Evolutionary conservation across 225 moss, liverwort and hornwort genomes (phyloP), one percentile per base, ranked within the genome.

Genomic region (Pleurozium schreberi): DNA sequence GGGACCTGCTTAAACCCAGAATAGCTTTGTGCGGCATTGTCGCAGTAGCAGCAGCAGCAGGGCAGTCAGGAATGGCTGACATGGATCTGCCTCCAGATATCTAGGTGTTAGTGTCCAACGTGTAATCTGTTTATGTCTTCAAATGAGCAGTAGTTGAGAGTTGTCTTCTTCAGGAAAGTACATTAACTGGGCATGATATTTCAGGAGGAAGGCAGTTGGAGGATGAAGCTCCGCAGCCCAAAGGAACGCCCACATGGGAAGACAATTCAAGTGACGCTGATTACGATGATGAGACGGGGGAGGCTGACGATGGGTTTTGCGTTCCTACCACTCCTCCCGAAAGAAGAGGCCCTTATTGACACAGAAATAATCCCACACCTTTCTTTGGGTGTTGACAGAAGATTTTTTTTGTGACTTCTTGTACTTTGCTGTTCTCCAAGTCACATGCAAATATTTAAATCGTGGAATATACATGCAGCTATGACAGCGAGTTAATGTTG

Each of bases 241-340:
- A 93, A 82, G 92, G 90, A 64, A 93, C 91, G 62, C 91, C 93
- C 45, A 89, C 91, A 62, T 90, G 90, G 93, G 93, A 93, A 81
- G 92, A 91, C 50, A 87, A 93, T 82, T 91, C 92, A 64, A 91
- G 90, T 60, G 95, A 95, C 49, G 92, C 89, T 82, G 94, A 94
- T 60, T 87, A 76, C 28, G 95, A 95, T 78, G 94, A 94, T 73
- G 93, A 94, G 31, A 91, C 87, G 45, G 93, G 87, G 34, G 91
- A 89, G 73, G 87, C 88, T 30, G 95, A 91, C 60, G 93, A 92
- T 55, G 94, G 91, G 59, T 93, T 89, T 33, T 95, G 89, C 53
- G 95, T 95, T 68, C 95, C 95, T 61, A 93, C 93, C 60, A 95
- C 93, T 73, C 93, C 93, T 86, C 93, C 95, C 16, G 95, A 95